These are phyloP conservation scores for Solanum chacoense DNA, from an alignment of 305 asterid species.

Conservation along the genomic window DNA sequence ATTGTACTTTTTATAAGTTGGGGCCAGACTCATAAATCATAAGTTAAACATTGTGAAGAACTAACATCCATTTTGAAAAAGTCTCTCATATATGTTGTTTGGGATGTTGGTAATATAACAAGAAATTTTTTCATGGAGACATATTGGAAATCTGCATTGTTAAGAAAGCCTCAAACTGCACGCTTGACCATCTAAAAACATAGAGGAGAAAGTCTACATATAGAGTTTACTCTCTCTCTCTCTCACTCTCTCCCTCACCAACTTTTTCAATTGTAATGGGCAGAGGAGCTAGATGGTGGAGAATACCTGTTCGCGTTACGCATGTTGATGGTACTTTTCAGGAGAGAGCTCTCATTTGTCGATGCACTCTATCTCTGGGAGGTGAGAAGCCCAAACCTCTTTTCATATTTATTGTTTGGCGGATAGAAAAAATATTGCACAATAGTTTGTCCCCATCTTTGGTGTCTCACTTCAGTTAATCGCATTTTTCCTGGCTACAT, in stretches of 20 bases:
- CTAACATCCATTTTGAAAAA: neutral
- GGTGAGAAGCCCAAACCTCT: slow-evolving; percentile 30
- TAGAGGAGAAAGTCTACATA: neutral
- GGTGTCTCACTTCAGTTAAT: neutral
- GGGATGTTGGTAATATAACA: neutral
- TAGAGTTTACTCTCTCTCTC: neutral
- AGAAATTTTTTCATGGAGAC: neutral
- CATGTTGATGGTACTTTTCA: slow-evolving; percentile 91
- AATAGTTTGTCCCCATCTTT: neutral
- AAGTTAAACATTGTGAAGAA: neutral
- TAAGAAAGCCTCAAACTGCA: neutral
- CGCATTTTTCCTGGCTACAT: neutral
- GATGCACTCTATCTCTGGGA: slow-evolving; percentile 96
- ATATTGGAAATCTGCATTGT: neutral
- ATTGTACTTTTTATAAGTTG: neutral
- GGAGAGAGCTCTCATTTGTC: slow-evolving; percentile 84
- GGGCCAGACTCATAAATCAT: neutral
- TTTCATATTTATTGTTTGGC: neutral
- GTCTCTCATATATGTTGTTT: neutral
- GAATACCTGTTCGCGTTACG: slow-evolving; percentile 90
- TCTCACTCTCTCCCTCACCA: neutral
- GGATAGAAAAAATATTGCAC: neutral
- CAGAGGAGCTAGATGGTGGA: slow-evolving; percentile 95
- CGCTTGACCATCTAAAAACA: neutral
- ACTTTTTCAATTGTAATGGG: slow-evolving; percentile 3